These are phyloP conservation scores for Coemansia sp. DNA, from an alignment of 192 early-diverging fungal genomes.

Conservation along the genomic window DNA sequence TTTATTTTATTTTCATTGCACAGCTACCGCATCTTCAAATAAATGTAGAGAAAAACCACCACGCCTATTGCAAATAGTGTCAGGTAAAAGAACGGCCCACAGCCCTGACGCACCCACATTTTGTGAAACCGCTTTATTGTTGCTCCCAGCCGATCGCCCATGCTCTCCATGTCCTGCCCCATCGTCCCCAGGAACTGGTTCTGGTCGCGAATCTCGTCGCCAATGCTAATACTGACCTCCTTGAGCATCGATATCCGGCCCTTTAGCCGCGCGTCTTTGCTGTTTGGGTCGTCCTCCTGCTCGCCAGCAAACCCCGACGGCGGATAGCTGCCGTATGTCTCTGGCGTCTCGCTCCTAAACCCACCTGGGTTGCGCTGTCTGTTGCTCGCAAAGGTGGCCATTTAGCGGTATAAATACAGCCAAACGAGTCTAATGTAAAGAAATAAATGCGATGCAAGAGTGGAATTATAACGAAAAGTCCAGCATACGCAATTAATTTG, in stretches of 20 bases:
- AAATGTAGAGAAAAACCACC: slow-evolving; percentile 45
- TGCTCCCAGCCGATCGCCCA: slow-evolving; percentile 36
- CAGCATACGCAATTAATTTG: no score
- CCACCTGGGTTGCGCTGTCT: slow-evolving; percentile 20
- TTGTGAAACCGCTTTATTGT: slow-evolving; percentile 47
- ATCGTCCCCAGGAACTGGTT: slow-evolving; percentile 47
- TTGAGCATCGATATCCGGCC: slow-evolving; percentile 44
- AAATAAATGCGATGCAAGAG: slow-evolving; percentile 1
- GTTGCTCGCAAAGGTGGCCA: slow-evolving; percentile 4
- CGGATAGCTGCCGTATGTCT: slow-evolving; percentile 13
- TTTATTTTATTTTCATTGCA: neutral
- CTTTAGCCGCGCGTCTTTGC: slow-evolving; percentile 48
- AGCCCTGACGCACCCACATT: slow-evolving; percentile 46
- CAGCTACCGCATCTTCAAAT: slow-evolving; percentile 42
- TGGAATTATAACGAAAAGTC: neutral
- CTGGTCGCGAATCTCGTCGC: slow-evolving; percentile 53
- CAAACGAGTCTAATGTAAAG: neutral
- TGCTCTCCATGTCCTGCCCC: slow-evolving; percentile 45
- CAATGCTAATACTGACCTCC: slow-evolving; percentile 53
- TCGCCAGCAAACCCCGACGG: slow-evolving; percentile 4
- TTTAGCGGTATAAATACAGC: neutral
- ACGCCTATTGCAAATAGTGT: slow-evolving; percentile 42
- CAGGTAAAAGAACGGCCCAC: slow-evolving; percentile 50
- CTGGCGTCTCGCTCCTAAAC: slow-evolving; percentile 1
- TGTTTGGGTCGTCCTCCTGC: slow-evolving; percentile 42